Percentiles rank a stretch among this genome's conserved stretches.
phyloP scores from a whole-genome alignment of 371 early-diverging fungal species.

The Rhizopus delemar region DNA sequence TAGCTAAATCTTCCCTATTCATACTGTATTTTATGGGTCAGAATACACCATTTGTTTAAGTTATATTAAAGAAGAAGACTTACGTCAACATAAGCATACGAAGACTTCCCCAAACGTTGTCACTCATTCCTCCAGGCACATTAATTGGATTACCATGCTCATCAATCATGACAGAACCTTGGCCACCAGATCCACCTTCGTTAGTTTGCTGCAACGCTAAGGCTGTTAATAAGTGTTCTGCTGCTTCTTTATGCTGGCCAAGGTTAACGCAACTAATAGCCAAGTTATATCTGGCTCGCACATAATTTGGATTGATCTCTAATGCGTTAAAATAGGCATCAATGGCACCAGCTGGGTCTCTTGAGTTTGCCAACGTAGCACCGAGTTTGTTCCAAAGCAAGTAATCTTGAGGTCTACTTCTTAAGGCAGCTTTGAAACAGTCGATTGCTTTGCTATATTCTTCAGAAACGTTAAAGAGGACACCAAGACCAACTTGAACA shows the following conservation, averaged over 20 bases:
- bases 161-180: conserved; percentile 65
- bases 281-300: conserved; percentile 93
- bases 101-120: conserved; percentile 81
- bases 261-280: conserved; percentile 89
- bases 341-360: conserved; percentile 74
- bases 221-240: conserved; percentile 84
- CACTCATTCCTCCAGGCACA: conserved; percentile 58
- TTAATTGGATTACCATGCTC: conserved; percentile 19
- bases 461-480: conserved; percentile 81
- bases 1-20: conserved; percentile 69
- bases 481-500: conserved; percentile 88
- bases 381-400: conserved; percentile 93
- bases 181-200: conserved; percentile 61
- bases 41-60: conserved; percentile 5
- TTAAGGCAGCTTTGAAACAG: conserved; percentile 89
- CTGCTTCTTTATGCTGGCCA: conserved; percentile 84
- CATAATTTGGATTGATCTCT: conserved; percentile 86
- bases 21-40: conserved; percentile 31
- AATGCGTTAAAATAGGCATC: conserved; percentile 90
- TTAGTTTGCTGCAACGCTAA: conserved; percentile 70
- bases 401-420: conserved; percentile 82
- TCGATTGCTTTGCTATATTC: conserved; percentile 92
- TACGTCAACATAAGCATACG: conserved; percentile 74
- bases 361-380: conserved; percentile 88
- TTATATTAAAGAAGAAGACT: conserved; percentile 1